A percentile compares a stretch with the other conserved stretches of the same genome.
phyloP scores from a whole-genome alignment of 345 rosid species.

The Orychophragmus violaceus region DNA sequence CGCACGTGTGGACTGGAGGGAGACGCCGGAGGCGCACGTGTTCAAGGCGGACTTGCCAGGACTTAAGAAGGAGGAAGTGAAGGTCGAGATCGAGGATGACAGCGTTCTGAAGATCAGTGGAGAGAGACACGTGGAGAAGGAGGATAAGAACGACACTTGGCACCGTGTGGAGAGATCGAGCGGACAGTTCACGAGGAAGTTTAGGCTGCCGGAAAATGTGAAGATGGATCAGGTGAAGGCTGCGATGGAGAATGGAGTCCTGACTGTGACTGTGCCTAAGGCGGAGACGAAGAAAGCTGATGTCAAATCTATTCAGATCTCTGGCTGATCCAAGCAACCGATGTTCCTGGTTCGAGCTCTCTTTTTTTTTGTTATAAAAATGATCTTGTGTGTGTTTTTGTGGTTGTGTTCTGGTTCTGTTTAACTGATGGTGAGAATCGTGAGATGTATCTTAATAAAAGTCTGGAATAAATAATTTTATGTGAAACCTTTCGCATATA shows the following conservation, averaged over 20 bases:
- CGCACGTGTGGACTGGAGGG: constrained; percentile 34
- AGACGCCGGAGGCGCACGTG: constrained; percentile 32
- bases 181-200: constrained; percentile 29
- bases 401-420: background rate
- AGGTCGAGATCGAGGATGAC: constrained; percentile 38
- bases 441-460: too few relatives aligned
- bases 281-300: constrained; percentile 29
- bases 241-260: constrained; percentile 48
- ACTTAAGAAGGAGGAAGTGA: constrained; percentile 36
- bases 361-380: background rate
- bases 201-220: constrained; percentile 32
- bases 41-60: constrained; percentile 31
- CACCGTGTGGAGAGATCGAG: constrained; percentile 27
- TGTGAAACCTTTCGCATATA: too few relatives aligned
- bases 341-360: background rate
- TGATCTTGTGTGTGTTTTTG: background rate
- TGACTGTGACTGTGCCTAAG: constrained; percentile 45
- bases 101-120: constrained; percentile 34
- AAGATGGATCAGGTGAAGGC: constrained; percentile 43
- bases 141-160: constrained; percentile 33
- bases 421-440: too few relatives aligned
- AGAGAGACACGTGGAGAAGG: constrained; percentile 31
- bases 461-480: too few relatives aligned
- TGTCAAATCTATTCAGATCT: constrained; percentile 46
- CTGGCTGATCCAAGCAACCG: constrained; percentile 16